These are phyloP conservation scores for Neopestalotiopsis sp. DNA, from an alignment of 2,329 filamentous ascomycete genomes.

Conservation along the genomic window DNA sequence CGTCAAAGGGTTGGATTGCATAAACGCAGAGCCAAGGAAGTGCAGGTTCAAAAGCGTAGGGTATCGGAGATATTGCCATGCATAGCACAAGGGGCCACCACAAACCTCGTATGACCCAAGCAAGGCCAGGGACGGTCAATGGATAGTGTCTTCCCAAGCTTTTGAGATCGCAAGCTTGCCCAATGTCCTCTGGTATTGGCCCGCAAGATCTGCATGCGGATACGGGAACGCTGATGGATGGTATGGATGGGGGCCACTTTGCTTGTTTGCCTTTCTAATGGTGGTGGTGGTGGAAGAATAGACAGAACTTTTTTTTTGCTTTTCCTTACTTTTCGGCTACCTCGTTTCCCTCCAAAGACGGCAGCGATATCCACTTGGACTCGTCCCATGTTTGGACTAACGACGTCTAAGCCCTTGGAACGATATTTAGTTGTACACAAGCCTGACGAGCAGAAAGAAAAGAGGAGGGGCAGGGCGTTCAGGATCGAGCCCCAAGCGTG, in stretches of 20 bases:
- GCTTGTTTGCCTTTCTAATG: neutral
- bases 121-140: neutral
- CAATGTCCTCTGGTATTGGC: neutral
- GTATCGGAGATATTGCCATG: slow-evolving; percentile 19
- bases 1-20: slow-evolving; percentile 13
- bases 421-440: slow-evolving; percentile 1
- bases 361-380: slow-evolving; percentile 10
- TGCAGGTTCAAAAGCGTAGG: neutral
- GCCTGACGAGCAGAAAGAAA: neutral
- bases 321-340: neutral
- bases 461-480: neutral
- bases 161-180: neutral
- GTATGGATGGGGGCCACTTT: neutral
- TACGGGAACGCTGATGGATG: slow-evolving; percentile 10
- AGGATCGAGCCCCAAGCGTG: neutral
- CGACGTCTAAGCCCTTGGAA: neutral
- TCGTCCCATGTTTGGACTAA: slow-evolving; percentile 13
- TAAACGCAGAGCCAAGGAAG: slow-evolving; percentile 6
- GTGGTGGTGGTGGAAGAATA: neutral
- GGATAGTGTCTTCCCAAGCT: neutral
- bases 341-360: slow-evolving; percentile 6
- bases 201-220: slow-evolving; percentile 13
- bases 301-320: neutral
- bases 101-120: slow-evolving; percentile 17
- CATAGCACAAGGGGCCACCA: slow-evolving; percentile 11